Evolutionary conservation across 169 alveolate species (phyloP), one percentile per base, ranked within the genome.

Genomic region (Perkinsus olseni): DNA sequence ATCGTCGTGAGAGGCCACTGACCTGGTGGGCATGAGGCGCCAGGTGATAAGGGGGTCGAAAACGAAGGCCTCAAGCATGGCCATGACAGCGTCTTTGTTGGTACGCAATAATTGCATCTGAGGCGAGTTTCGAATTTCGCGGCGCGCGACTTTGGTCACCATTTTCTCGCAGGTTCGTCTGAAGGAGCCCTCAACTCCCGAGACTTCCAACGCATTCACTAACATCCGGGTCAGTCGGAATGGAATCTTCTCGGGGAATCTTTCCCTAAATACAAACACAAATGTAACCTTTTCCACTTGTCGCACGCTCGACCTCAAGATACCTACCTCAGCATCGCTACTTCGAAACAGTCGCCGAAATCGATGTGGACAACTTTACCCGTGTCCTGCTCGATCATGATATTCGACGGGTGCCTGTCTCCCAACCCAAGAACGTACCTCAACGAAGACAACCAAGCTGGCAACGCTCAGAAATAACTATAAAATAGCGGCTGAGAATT

Each of bases 281-380:
- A n/a, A n/a, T n/a, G n/a, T n/a, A 40, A 6, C 50, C 21, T 40
- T 40, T 40, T 40, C 50, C 50, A 11, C 11, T 6, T 40, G 21
- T 11, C 11, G 50, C 50, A 40, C 11, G 50, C 50, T 40, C 50
- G 11, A 40, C 50, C 50, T 40, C 50, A 40, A 40, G 21, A 40
- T 40, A 62, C 82, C 17, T 24, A 62, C 82, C 82, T 62, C 82
- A 95, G 95, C 98, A 95, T 97, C 0, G 98, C 99, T 36, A 96
- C 97, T 91, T 98, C 99, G 93, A 98, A 98, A 51, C 98, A 95
- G 94, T 97, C 98, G 21, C 99, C 99, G 93, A 98, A 98, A 95
- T 98, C 99, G 91, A 98, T 97, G 96, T 98, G 99, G 6, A 98
- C 97, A 91, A 97, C 95, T 93, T 96, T 97, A 0, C 97, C 97